Conservation (phyloP, 2,329 filamentous ascomycete species). For the Hortaea sp. region DNA sequence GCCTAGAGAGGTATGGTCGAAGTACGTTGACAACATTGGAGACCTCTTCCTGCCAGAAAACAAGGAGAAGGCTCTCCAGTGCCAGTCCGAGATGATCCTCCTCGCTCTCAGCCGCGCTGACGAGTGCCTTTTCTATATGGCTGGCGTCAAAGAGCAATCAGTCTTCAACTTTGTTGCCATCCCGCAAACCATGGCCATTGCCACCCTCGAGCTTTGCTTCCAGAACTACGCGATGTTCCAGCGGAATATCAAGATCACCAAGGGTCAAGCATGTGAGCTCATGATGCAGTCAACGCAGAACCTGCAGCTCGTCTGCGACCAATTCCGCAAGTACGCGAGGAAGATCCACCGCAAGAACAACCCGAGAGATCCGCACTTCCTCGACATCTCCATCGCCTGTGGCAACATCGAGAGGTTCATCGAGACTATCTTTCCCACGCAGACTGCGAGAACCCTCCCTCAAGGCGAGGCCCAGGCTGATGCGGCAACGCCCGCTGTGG, state of each 20-base stretch:
- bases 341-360: constrained; percentile 91
- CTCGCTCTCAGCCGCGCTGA: constrained; percentile 79
- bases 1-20: constrained; percentile 94
- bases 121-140: constrained; percentile 96
- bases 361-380: constrained; percentile 81
- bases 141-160: constrained; percentile 86
- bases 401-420: constrained; percentile 95
- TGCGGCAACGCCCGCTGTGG: constrained; percentile 15
- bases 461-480: constrained; percentile 8
- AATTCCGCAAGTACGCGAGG: constrained; percentile 68
- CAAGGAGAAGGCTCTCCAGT: constrained; percentile 66
- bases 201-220: constrained; percentile 85
- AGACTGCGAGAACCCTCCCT: constrained; percentile 52
- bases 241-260: constrained; percentile 90
- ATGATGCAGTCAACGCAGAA: constrained; percentile 95
- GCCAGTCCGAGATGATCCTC: constrained; percentile 87
- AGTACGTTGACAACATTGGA: constrained; percentile 81
- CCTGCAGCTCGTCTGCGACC: constrained; percentile 65
- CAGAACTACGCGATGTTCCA: constrained; percentile 79
- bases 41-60: constrained; percentile 81
- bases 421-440: constrained; percentile 80
- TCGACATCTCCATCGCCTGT: constrained; percentile 84
- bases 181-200: constrained; percentile 94
- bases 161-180: constrained; percentile 99
- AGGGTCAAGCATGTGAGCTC: constrained; percentile 80